Evolutionary conservation across 2,329 filamentous ascomycete genomes (phyloP).

Genomic region (Fusarium sp.): DNA sequence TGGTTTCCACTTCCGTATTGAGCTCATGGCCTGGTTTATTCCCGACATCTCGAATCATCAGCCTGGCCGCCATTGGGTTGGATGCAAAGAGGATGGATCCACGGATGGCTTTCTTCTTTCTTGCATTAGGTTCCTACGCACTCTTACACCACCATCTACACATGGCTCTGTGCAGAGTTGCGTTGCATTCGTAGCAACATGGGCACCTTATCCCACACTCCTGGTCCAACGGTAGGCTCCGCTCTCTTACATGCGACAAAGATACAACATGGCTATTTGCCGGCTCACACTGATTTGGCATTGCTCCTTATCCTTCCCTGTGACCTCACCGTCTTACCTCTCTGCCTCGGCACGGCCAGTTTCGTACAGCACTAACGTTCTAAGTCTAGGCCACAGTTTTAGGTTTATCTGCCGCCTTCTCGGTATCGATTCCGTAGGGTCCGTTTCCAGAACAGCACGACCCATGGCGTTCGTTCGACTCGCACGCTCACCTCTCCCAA

Average conservation of each 20-base stretch:
- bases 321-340: slow-evolving; percentile 20
- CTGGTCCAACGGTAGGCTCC: slow-evolving; percentile 30
- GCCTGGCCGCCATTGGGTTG: background rate
- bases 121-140: background rate
- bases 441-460: slow-evolving; percentile 29
- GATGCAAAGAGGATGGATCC: background rate
- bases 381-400: slow-evolving; percentile 28
- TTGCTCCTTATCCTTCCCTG: slow-evolving; percentile 14
- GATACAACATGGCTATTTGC: slow-evolving; percentile 25
- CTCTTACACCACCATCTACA: slow-evolving; percentile 3
- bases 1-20: slow-evolving; percentile 27
- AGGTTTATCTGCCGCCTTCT: slow-evolving; percentile 43
- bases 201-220: slow-evolving; percentile 3
- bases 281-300: slow-evolving; percentile 21
- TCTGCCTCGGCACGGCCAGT: slow-evolving; percentile 33
- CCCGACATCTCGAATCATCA: slow-evolving; percentile 16
- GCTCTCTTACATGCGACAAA: slow-evolving; percentile 35
- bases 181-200: background rate
- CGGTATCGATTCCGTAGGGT: slow-evolving; percentile 48
- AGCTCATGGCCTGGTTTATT: slow-evolving; percentile 29
- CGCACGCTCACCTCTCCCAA: slow-evolving; percentile 23
- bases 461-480: slow-evolving; percentile 15
- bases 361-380: slow-evolving; percentile 13
- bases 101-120: background rate
- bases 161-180: slow-evolving; percentile 1